Base-by-base conservation (phyloP, 2,329 filamentous ascomycete genomes). In the Tolypocladium pustulatum region DNA sequence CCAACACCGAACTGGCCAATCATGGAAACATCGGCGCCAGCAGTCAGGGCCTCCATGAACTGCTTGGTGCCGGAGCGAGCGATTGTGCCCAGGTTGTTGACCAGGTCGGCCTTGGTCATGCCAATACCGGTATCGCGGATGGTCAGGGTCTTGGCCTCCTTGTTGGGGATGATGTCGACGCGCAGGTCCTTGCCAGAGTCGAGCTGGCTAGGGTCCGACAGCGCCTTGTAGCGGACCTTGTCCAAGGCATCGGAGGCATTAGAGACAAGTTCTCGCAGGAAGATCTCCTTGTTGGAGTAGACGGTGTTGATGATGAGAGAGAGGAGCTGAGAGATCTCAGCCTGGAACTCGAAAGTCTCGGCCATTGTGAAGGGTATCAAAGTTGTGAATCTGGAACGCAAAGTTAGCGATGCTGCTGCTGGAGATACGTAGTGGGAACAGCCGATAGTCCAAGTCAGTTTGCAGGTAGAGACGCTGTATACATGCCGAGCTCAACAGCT, bases 261-360 rank as follows among this genome's bases (percentile, higher is more conserved):
- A 81, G 94, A 97, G 73, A 99, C 90, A 71, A 99, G 76, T 82
- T 99, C 94, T 88, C 94, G 84, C 72, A 99, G 82, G 88, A 99
- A 99, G 76, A 99, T 97, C 82, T 97, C 94, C 86, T 99, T 99
- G 89, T 99, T 99, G 70, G 92, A 97, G 86, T 97, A 99, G 82
- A 99, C 94, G 67, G 94, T 97, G 90, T 99, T 99, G 86, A 99
- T 99, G 81, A 99, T 99, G 76, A 99, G 90, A 69, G 88, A 91
- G 75, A 99, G 89, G 67, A 99, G 90, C 90, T 99, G 94, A 89
- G 93, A 97, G 76, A 99, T 99, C 90, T 99, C 94, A 89, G 94
- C 94, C 89, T 99, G 94, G 84, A 97, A 99, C 89, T 97, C 93
- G 82, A 99, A 99, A 69, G 92, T 97, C 84, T 97, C 92, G 78